These are phyloP conservation scores for Boletus albobrunnescens DNA, from an alignment of 1,284 basidiomycete species.

Conservation along the genomic window DNA sequence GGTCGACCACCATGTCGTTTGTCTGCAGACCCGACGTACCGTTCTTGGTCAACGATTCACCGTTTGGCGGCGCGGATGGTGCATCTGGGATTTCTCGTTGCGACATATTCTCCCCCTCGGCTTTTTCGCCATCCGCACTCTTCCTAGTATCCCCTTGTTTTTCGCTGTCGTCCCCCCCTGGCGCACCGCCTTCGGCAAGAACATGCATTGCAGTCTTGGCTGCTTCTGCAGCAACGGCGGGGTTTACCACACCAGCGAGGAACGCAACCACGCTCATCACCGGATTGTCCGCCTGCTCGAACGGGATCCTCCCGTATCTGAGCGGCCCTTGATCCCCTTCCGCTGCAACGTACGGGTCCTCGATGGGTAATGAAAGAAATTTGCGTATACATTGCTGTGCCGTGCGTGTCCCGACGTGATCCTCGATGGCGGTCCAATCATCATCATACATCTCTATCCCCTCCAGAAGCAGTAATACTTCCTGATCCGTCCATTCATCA, in stretches of 20 bases:
- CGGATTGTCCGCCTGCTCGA: conserved; percentile 94
- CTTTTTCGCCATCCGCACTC: conserved; percentile 27
- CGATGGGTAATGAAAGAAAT: conserved; percentile 95
- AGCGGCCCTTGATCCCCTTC: conserved; percentile 79
- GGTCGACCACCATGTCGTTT: conserved; percentile 45
- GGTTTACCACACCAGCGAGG: conserved; percentile 88
- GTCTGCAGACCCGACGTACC: conserved; percentile 21
- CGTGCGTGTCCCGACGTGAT: conserved; percentile 87
- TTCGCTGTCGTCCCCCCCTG: conserved; percentile 30
- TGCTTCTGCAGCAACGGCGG: conserved; percentile 89
- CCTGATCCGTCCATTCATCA: conserved; percentile 83
- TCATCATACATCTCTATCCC: conserved; percentile 98
- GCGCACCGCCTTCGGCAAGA: conserved; percentile 46
- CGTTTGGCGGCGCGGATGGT: conserved; percentile 13
- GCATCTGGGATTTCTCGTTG: conserved; percentile 26
- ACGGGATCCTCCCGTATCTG: conserved; percentile 78
- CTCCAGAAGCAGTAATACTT: conserved; percentile 85
- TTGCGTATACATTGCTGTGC: conserved; percentile 95
- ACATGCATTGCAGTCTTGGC: conserved; percentile 87
- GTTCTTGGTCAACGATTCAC: conserved; percentile 17
- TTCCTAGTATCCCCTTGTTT: conserved; percentile 25
- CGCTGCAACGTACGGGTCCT: conserved; percentile 81
- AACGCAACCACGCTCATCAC: conserved; percentile 99
- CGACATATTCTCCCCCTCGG: conserved; percentile 29
- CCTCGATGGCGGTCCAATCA: conserved; percentile 90